Evolutionary conservation across 345 rosid species (phyloP).

Genomic region (Pistacia vera): DNA sequence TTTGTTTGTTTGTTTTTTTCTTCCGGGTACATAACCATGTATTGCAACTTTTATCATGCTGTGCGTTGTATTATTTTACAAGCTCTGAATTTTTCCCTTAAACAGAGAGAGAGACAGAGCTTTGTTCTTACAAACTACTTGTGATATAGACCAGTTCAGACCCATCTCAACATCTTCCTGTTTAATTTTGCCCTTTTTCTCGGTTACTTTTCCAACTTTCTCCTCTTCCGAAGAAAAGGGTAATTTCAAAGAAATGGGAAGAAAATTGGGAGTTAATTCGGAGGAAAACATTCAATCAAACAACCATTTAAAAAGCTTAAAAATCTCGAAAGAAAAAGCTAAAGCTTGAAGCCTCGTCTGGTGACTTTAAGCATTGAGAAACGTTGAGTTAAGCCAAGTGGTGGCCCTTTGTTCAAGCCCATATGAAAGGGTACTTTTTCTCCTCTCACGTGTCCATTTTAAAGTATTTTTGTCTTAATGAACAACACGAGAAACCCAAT

Average conservation of each 20-base stretch:
- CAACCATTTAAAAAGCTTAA: no score
- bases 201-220: neutral
- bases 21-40: no score
- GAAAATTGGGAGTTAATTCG: no score
- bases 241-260: no score
- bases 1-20: neutral
- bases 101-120: neutral
- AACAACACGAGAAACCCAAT: slow-evolving; percentile 56
- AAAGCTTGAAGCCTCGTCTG: no score
- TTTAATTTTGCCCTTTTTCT: neutral
- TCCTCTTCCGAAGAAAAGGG: neutral
- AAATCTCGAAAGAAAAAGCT: no score
- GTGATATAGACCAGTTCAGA: neutral
- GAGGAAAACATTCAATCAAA: no score
- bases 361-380: neutral
- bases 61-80: slow-evolving; percentile 22
- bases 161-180: neutral
- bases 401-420: slow-evolving; percentile 18
- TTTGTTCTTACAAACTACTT: neutral
- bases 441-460: slow-evolving; percentile 30
- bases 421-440: slow-evolving; percentile 14
- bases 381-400: neutral
- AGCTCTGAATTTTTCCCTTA: slow-evolving; percentile 25
- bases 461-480: slow-evolving; percentile 42
- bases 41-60: slow-evolving; percentile 4